These are phyloP conservation scores for Paraconiothyrium sp. DNA, from an alignment of 2,329 filamentous ascomycete genomes.

Conservation along the genomic window DNA sequence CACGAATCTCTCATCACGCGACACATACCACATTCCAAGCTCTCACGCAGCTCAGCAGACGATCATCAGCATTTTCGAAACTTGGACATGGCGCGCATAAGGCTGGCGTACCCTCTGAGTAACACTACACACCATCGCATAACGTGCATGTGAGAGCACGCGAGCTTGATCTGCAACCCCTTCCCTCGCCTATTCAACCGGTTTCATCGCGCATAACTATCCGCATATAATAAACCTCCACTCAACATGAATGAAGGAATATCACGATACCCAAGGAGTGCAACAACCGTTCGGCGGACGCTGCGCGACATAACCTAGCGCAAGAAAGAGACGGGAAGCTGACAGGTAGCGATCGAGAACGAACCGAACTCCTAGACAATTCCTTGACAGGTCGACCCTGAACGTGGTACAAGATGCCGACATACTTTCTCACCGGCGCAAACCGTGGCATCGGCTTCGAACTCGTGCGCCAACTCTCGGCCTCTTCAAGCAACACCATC, in stretches of 20 bases:
- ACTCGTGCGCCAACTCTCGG: slow-evolving; percentile 43
- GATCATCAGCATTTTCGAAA: not conserved
- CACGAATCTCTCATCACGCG: not conserved
- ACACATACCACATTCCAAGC: not conserved
- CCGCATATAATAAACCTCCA: slow-evolving; percentile 8
- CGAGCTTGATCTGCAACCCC: not conserved
- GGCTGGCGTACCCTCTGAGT: not conserved
- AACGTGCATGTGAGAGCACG: slow-evolving; percentile 12
- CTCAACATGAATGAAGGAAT: not conserved
- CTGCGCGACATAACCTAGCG: not conserved
- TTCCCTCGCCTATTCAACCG: slow-evolving; percentile 4
- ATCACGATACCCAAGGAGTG: not conserved
- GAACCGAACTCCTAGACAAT: slow-evolving; percentile 3
- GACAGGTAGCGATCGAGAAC: not conserved
- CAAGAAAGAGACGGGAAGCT: not conserved
- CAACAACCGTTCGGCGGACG: not conserved
- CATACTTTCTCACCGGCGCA: slow-evolving; percentile 45
- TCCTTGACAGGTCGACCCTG: not conserved
- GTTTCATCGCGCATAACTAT: slow-evolving; percentile 2
- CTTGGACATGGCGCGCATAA: slow-evolving; percentile 6
- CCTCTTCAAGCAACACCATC: slow-evolving; percentile 45
- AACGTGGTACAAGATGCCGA: slow-evolving; percentile 33
- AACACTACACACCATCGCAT: slow-evolving; percentile 5
- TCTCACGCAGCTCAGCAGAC: not conserved
- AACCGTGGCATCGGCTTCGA: slow-evolving; percentile 46